A percentile compares a stretch with the other conserved stretches of the same genome.
phyloP scores from a whole-genome alignment of 1,139 yeast species.

The Lodderomyces beijingensis region DNA sequence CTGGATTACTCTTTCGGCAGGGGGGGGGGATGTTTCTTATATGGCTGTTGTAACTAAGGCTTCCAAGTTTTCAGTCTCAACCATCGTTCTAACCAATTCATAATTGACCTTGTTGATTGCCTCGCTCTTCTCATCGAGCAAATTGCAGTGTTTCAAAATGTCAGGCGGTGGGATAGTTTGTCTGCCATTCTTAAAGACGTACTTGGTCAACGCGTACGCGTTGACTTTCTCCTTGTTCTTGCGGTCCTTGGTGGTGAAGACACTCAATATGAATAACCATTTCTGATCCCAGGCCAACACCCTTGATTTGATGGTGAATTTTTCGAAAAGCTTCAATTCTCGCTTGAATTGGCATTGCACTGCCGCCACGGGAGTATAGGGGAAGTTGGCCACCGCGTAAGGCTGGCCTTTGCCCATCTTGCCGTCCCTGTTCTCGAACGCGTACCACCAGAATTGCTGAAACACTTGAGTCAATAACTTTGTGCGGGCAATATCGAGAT shows the following conservation, averaged over 20 bases:
- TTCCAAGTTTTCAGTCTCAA: constrained; percentile 30
- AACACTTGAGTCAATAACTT: constrained; percentile 55
- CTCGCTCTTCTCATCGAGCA: constrained; percentile 50
- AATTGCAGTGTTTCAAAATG: constrained; percentile 53
- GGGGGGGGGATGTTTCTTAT: too few relatives aligned
- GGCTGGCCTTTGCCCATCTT: constrained; percentile 25
- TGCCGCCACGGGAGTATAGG: constrained; percentile 76
- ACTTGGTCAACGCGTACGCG: constrained; percentile 69
- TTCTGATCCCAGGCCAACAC: constrained; percentile 83
- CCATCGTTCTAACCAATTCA: constrained; percentile 26
- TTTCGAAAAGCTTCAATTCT: constrained; percentile 67
- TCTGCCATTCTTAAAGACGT: constrained; percentile 73
- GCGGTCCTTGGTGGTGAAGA: constrained; percentile 37
- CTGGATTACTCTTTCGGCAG: too few relatives aligned
- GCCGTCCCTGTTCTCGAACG: constrained; percentile 27
- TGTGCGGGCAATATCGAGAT: constrained; percentile 75
- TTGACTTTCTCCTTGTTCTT: constrained; percentile 23
- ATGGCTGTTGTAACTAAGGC: constrained; percentile 9
- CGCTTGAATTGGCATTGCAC: constrained; percentile 64
- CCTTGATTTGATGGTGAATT: constrained; percentile 52
- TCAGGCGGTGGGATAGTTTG: constrained; percentile 65
- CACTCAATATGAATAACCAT: constrained; percentile 73
- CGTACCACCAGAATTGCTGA: constrained; percentile 43
- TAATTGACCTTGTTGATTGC: constrained; percentile 30
- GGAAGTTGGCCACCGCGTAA: constrained; percentile 36